Base-by-base conservation (phyloP, 495 filamentous ascomycete species). In the Penicillium canescens region DNA sequence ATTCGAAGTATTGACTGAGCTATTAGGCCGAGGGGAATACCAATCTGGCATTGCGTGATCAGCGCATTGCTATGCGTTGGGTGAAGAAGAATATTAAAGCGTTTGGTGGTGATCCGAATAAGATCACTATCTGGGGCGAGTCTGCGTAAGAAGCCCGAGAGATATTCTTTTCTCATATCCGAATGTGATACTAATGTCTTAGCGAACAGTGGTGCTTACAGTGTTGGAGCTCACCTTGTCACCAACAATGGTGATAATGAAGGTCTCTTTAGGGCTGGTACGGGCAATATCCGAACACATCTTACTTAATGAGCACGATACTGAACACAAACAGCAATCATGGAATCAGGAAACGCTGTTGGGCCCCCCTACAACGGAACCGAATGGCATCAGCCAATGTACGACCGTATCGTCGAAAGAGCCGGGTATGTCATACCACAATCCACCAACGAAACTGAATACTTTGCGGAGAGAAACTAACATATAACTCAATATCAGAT, bases 91-190 rank as follows among this genome's bases (percentile, higher is more conserved):
- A 82, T 50, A 81, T 83, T 40, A 60, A 67, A 14, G 68, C 61
- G 1, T 83, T 83, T 53, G 80, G 80, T 6, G 80, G 80, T 12
- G 75, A 82, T 54, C 72, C 78, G 0, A 82, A 81, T 50, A 67
- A 80, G 42, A 84, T 90, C 23, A 88, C 85, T 31, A 85, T 89
- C 43, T 88, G 85, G 81, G 87, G 86, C 42, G 85, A 89, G 59
- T 88, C 83, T 20, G 86, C 87, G 70, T 73, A 42, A 56, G 69
- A 61, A 12, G 4, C 26, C 21, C n/a, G 37, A 34, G 6, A 31
- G 6, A 20, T 20, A 7, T 41, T 6, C n/a, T n/a, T 8, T 28
- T n/a, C 5, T 31, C 11, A 9, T 24, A 5, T 52, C 8, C 1
- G 8, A 31, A 46, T 1, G 5, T 43, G 2, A 38, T n/a, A 47